These are phyloP conservation scores for Globisporangium polare DNA, from an alignment of 352 stramenopile genomes.

Conservation along the genomic window DNA sequence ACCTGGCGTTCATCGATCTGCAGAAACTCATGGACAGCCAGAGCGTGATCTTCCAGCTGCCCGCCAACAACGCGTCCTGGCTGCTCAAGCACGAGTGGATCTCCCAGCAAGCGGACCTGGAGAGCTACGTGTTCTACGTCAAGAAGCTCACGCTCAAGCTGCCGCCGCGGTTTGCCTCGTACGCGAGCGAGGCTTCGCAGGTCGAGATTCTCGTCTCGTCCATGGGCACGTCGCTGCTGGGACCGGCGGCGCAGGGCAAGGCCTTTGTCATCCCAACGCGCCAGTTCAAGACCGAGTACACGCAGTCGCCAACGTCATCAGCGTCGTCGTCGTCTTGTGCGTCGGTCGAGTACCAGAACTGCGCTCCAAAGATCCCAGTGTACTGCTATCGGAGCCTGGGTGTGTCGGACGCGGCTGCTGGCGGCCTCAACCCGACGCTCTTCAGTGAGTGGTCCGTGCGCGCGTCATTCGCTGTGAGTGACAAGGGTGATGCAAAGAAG, in stretches of 20 bases:
- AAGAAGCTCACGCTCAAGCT: conserved; percentile 4
- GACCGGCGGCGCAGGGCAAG: not conserved
- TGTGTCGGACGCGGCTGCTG: not conserved
- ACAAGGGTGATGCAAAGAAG: not conserved
- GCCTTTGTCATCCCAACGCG: not conserved
- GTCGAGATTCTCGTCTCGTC: not conserved
- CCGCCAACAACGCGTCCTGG: not conserved
- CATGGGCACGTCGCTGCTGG: not conserved
- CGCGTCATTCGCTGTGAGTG: not conserved
- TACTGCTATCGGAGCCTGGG: not conserved
- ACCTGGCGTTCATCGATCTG: conserved; percentile 2
- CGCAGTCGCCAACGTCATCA: not conserved
- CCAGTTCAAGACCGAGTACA: conserved; percentile 6
- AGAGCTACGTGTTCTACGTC: conserved; percentile 4
- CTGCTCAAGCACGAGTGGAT: conserved; percentile 1
- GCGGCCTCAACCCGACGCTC: not conserved
- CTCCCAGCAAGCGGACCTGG: not conserved
- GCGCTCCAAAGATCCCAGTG: not conserved
- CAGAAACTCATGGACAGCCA: conserved; percentile 3
- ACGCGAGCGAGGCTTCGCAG: not conserved
- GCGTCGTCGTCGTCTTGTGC: not conserved
- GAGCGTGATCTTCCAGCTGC: not conserved
- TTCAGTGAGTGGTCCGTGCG: not conserved
- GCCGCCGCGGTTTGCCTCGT: not conserved
- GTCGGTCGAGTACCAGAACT: conserved; percentile 3